Percentiles rank a stretch among this genome's conserved stretches.
phyloP scores from a whole-genome alignment of 306 rosid species.

The Bauhinia variegata region DNA sequence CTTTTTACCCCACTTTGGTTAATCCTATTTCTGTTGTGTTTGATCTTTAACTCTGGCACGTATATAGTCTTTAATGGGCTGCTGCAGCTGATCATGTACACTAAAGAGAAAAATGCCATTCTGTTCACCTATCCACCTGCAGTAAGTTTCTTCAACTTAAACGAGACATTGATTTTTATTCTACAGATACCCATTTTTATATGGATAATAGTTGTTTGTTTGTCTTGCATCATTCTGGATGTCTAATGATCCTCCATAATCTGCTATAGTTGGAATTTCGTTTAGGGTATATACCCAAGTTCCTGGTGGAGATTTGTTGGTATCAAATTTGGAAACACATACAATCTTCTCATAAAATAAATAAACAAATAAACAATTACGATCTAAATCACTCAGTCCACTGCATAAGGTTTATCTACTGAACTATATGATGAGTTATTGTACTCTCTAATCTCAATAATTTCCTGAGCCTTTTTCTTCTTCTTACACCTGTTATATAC shows the following conservation, averaged over 20 bases:
- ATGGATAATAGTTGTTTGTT: slow-evolving; percentile 20
- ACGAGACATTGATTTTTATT: slow-evolving; percentile 1
- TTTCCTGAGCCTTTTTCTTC: slow-evolving; percentile 6
- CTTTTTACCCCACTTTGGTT: slow-evolving; percentile 22
- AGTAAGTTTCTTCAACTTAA: slow-evolving; percentile 51
- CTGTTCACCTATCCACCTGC: slow-evolving; percentile 83
- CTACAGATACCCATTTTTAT: not conserved
- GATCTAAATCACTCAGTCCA: not conserved
- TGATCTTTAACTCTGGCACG: slow-evolving; percentile 73
- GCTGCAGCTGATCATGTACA: slow-evolving; percentile 81
- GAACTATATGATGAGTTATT: not conserved
- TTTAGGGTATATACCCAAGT: not conserved
- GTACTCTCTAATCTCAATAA: slow-evolving; percentile 3
- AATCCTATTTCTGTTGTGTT: slow-evolving; percentile 25
- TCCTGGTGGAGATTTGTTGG: not conserved
- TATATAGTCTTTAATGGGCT: slow-evolving; percentile 78
- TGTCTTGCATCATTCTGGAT: slow-evolving; percentile 16
- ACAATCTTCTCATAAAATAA: not conserved
- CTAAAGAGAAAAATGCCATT: slow-evolving; percentile 91
- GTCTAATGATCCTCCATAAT: not conserved
- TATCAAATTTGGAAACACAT: slow-evolving; percentile 19
- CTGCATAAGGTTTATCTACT: slow-evolving; percentile 6
- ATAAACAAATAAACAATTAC: too few species aligned
- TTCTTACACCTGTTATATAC: slow-evolving; percentile 10
- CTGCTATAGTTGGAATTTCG: not conserved